Evolutionary conservation across 2,329 filamentous ascomycete species (phyloP).

Genomic region (Botryosphaeria dothidea): DNA sequence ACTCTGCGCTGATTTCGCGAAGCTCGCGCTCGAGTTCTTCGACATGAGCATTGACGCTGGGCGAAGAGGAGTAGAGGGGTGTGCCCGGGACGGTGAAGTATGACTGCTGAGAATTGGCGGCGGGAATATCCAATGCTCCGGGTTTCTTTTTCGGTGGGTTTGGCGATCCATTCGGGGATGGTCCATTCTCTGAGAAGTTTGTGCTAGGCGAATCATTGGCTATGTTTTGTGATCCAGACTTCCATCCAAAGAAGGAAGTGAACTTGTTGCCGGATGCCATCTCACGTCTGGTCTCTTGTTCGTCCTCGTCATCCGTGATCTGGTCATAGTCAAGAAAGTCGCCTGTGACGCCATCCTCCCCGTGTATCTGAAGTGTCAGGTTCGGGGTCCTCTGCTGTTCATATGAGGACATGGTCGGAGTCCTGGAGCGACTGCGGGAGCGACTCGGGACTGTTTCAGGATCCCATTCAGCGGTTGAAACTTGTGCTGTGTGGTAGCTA

Average conservation of each 20-base stretch:
- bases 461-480: conserved; percentile 29
- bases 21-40: conserved; percentile 93
- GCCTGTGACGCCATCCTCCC: conserved; percentile 35
- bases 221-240: conserved; percentile 52
- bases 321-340: conserved; percentile 38
- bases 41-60: conserved; percentile 59
- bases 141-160: conserved; percentile 40
- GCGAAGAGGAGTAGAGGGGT: conserved; percentile 46
- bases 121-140: conserved; percentile 52
- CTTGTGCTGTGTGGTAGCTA: conserved; percentile 32
- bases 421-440: conserved; percentile 31
- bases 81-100: conserved; percentile 51
- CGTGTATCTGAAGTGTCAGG: conserved; percentile 34
- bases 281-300: conserved; percentile 19
- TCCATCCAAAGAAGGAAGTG: conserved; percentile 69
- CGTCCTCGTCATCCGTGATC: conserved; percentile 29
- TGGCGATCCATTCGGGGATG: conserved; percentile 54
- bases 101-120: conserved; percentile 46
- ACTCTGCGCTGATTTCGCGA: conserved; percentile 86
- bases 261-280: conserved; percentile 53
- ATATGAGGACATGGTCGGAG: conserved; percentile 40
- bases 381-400: conserved; percentile 31
- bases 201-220: conserved; percentile 61
- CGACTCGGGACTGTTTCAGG: conserved; percentile 24
- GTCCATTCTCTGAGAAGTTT: conserved; percentile 59